These are phyloP conservation scores for Berberis thunbergii DNA, from an alignment of 164 flowering plant genomes.

Conservation along the genomic window DNA sequence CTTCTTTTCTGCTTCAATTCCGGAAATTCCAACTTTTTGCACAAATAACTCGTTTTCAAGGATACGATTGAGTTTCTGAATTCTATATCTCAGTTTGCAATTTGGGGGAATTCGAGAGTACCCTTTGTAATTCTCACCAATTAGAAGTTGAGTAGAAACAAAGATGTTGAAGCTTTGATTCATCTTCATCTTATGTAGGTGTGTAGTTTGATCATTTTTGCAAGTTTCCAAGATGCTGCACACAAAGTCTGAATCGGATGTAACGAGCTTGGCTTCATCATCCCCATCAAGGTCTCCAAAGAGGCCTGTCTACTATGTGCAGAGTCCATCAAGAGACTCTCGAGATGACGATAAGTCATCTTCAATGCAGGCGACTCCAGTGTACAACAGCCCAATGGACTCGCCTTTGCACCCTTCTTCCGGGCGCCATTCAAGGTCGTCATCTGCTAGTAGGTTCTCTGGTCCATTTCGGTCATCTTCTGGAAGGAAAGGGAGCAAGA, in stretches of 20 bases:
- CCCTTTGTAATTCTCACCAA: too few relatives aligned
- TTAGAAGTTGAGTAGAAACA: too few relatives aligned
- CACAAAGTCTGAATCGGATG: conserved; percentile 83
- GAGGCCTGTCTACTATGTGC: conserved; percentile 73
- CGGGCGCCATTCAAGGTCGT: conserved; percentile 83
- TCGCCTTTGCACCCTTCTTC: conserved; percentile 92
- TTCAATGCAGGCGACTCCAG: conserved; percentile 83
- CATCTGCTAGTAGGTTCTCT: conserved; percentile 86
- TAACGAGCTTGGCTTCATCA: conserved; percentile 84
- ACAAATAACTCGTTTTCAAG: not conserved
- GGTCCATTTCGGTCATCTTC: conserved; percentile 84
- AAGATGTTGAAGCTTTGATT: not conserved
- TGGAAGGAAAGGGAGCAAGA: conserved; percentile 51
- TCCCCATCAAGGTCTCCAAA: conserved; percentile 93
- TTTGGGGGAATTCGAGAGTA: not conserved
- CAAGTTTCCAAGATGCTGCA: conserved; percentile 36
- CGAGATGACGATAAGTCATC: conserved; percentile 95
- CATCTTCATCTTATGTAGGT: not conserved
- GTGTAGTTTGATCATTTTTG: not conserved
- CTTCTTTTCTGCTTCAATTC: not conserved
- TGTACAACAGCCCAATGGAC: conserved; percentile 75
- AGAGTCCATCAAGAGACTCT: conserved; percentile 95
- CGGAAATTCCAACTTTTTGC: not conserved
- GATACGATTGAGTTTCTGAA: not conserved
- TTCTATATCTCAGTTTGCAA: too few relatives aligned